These are phyloP conservation scores for Pinus tabuliformis DNA, from an alignment of 75 land plant species.

Conservation along the genomic window DNA sequence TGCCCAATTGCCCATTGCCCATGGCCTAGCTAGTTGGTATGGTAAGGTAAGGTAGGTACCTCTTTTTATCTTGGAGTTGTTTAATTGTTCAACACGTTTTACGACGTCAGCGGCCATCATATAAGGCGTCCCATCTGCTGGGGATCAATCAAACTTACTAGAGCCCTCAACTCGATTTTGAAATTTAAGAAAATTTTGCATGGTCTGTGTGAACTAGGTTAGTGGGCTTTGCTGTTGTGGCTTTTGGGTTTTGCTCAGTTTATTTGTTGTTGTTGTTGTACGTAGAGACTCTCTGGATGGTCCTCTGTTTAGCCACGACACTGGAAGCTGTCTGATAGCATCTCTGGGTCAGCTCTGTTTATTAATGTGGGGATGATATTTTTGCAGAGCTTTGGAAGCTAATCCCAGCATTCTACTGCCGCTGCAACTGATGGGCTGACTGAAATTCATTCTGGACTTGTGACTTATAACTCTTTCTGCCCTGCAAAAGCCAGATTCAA, in stretches of 20 bases:
- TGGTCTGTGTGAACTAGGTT: neutral
- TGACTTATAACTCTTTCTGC: neutral
- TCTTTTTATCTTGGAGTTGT: too few species aligned
- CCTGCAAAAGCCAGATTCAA: neutral
- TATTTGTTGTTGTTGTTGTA: neutral
- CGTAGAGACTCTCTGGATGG: neutral
- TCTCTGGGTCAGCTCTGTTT: neutral
- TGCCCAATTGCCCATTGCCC: too few species aligned
- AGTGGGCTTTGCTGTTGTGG: neutral
- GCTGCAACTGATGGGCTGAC: constrained; percentile 4
- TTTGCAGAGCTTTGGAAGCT: constrained; percentile 6
- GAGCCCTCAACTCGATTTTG: neutral
- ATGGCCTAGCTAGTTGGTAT: too few species aligned
- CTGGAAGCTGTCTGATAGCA: neutral
- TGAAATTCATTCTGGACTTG: constrained; percentile 3
- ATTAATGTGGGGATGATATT: neutral
- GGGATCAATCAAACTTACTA: neutral
- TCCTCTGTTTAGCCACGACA: neutral
- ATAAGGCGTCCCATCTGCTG: neutral
- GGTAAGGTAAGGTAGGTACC: too few species aligned
- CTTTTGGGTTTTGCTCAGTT: neutral
- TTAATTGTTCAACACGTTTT: constrained; percentile 9
- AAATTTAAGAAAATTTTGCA: neutral
- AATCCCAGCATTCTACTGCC: neutral
- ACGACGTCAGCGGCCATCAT: constrained; percentile 4